Conservation (phyloP, 306 rosid genomes). For the Quercus gilva region DNA sequence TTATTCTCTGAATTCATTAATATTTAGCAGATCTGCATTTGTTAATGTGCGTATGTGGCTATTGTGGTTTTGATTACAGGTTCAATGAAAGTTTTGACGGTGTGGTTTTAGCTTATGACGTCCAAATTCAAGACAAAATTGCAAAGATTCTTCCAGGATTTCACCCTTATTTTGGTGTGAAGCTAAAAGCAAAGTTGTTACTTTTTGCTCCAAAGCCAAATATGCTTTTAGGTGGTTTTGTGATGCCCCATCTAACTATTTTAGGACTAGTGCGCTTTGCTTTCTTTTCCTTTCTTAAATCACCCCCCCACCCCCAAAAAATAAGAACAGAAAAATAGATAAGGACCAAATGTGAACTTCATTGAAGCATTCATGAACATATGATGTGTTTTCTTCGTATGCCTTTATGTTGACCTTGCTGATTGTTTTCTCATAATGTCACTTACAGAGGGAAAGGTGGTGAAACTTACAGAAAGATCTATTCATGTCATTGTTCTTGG, state of each 20-base stretch:
- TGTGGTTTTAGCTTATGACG: constrained; percentile 68
- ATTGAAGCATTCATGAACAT: background rate
- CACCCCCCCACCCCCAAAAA: too few species aligned
- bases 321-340: too few species aligned
- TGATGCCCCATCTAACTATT: background rate
- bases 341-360: too few species aligned
- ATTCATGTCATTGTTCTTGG: constrained; percentile 79
- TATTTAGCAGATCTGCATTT: background rate
- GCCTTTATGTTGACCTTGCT: constrained; percentile 5
- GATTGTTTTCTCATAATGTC: constrained; percentile 12
- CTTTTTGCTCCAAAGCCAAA: constrained; percentile 82
- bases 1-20: background rate
- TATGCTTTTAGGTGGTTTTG: constrained; percentile 70
- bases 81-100: constrained; percentile 71
- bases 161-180: constrained; percentile 63
- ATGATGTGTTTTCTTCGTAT: background rate
- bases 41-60: background rate
- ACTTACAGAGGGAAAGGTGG: constrained; percentile 78
- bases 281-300: too few species aligned
- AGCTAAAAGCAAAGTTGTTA: constrained; percentile 48
- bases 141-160: constrained; percentile 49
- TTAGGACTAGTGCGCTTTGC: background rate
- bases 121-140: constrained; percentile 40
- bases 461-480: constrained; percentile 62
- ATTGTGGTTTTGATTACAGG: constrained; percentile 35